A percentile compares a stretch with the other conserved stretches of the same genome.
Conservation (phyloP, 306 rosid genomes). For the Cicer pinnatifidum region DNA sequence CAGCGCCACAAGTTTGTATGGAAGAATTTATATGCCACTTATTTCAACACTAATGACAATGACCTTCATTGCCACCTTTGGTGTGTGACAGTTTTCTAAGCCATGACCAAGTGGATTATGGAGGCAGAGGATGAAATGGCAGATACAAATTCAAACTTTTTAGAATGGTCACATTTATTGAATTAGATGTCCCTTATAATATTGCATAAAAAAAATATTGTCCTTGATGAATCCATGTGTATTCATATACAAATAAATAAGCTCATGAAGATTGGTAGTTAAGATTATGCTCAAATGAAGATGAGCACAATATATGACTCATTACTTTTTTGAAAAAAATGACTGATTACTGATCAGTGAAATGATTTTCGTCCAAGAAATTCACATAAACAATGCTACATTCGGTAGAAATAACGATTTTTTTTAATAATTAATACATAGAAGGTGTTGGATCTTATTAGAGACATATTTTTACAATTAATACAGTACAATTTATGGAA, state of each 20-base stretch:
- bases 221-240: too few species aligned
- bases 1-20: slow-evolving; percentile 44
- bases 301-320: background rate
- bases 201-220: background rate
- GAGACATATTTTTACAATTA: too few species aligned
- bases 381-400: too few species aligned
- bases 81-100: slow-evolving; percentile 37
- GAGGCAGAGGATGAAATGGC: slow-evolving; percentile 12
- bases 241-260: too few species aligned
- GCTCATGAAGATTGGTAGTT: background rate
- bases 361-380: background rate
- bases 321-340: too few species aligned
- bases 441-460: too few species aligned
- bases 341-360: too few species aligned
- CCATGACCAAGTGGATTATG: background rate
- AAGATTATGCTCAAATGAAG: background rate
- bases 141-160: background rate
- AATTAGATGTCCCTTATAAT: background rate
- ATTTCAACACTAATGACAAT: slow-evolving; percentile 43
- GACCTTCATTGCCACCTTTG: slow-evolving; percentile 52
- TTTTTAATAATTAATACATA: too few species aligned
- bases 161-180: background rate
- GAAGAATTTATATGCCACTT: slow-evolving; percentile 46
- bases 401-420: too few species aligned
- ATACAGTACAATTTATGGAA: too few species aligned